Base-by-base conservation (phyloP, 2,329 filamentous ascomycete species). In the Scopulariopsis brevicaulis region DNA sequence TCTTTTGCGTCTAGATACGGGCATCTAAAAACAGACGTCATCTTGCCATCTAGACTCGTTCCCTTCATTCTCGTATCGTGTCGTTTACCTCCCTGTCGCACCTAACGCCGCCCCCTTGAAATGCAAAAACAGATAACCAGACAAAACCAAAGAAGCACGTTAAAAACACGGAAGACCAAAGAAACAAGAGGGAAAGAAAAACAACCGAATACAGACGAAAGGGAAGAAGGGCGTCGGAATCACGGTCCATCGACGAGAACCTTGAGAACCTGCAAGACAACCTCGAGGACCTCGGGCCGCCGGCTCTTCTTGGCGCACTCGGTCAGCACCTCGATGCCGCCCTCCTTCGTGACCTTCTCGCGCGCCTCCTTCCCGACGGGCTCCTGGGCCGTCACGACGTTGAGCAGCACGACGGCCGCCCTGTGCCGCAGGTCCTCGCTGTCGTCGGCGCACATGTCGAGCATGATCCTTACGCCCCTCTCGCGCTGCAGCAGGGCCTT, bases 401-500 rank as follows among this genome's bases (percentile, higher is more conserved):
- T 95, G 61, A 83, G 77, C 18, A 94, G 69, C 59, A 86, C 83
- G 28, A 93, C 90, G 1, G 88, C 81, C 0, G 90, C 94, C 8
- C 94, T 76, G 67, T 86, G 83, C 55, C 83, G 75, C 59, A 92
- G 66, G 59, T 86, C 83, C 64, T 88, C 85, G 57, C 79, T 79
- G 6, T 87, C 82, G 62, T 96, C 90, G 18, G 77, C 75, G 65
- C 90, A 96, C 67, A 97, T 72, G 0, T 79, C 83, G n/a, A 99
- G 71, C n/a, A 97, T 65, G n/a, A 90, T 82, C 61, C 84, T 78
- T 4, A 94, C 78, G 1, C 90, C 90, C 15, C 87, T 79, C 5
- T 89, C 83, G 40, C 87, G 78, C 60, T 83, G 80, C 43, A 96
- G 65, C 3, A 97, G 79, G 4, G 81, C 85, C 2, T 81, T 77